Evolutionary conservation across 768 basidiomycete species (phyloP), one percentile per base, ranked within the genome.

Genomic region (Termitomyces sp.): DNA sequence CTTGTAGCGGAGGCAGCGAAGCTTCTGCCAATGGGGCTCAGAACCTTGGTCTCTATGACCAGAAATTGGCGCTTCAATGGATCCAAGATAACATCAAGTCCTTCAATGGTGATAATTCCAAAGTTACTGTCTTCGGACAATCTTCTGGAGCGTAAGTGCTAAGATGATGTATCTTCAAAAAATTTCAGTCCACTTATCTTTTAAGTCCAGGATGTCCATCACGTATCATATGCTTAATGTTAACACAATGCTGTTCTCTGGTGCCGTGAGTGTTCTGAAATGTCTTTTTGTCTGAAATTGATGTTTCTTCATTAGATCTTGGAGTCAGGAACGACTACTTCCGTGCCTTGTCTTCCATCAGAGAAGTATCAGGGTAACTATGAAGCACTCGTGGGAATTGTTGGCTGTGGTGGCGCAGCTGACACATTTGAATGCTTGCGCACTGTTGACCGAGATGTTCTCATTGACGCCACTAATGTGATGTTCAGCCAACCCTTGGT

Each of bases 71-170:
- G 1, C 67, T 83, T 10, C 64, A 76, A 63, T 85, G 82, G 88
- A 79, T 89, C 0, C 83, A 88, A 65, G 70, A 77, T 29, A 83
- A 89, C 64, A 86, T 89, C 48, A 74, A 65, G 15, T 69, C 70
- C 0, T 90, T 89, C 63, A 87, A 88, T 2, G 68, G 68, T 14
- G 67, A 69, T 59, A 62, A 64, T 31, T 66, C 53, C 29, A 72
- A 77, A 63, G 82, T 86, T 2, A 84, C 82, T 2, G 68, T 81
- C 32, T 80, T 80, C 56, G 86, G 85, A n/a, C 77, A 86, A 63
- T 81, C 79, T 46, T 85, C 84, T 9, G 84, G 85, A 6, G 81
- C 84, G 67, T 66, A 52, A 20, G 80, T 80, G 55, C 1, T 9
- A 71, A 70, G 64, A 76, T 76, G n/a, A 67, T 34, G 34, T 5